phyloP scores from a whole-genome alignment of 768 basidiomycete species.

The Suillus subluteus region DNA sequence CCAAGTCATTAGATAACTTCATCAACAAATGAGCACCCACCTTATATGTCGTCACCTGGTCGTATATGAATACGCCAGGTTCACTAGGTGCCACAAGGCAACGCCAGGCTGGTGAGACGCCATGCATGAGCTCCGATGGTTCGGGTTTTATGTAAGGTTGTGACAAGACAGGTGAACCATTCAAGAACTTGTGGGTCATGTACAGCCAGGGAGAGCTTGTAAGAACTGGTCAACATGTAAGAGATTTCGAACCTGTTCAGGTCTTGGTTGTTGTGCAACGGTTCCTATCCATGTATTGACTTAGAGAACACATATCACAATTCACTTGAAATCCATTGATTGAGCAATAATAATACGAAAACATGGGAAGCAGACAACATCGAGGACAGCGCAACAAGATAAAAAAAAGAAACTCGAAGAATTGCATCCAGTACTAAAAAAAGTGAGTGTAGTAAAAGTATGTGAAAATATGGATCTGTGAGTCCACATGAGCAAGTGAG shows the following conservation, averaged over 20 bases:
- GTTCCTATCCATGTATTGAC: background rate
- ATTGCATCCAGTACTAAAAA: too few species aligned
- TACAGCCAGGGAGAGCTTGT: slow-evolving; percentile 1
- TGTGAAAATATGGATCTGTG: too few species aligned
- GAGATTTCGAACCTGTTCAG: background rate
- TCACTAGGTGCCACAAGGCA: background rate
- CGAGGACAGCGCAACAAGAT: too few species aligned
- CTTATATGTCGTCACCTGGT: background rate
- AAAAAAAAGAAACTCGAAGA: too few species aligned
- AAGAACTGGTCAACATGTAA: background rate
- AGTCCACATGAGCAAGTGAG: too few species aligned
- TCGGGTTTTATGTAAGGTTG: slow-evolving; percentile 2
- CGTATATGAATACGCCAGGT: background rate
- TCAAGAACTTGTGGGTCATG: background rate
- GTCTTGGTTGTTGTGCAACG: background rate
- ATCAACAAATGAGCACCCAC: slow-evolving; percentile 9
- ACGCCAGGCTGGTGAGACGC: background rate
- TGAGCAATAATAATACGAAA: too few species aligned
- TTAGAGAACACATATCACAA: background rate
- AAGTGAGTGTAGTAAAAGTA: too few species aligned
- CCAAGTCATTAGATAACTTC: background rate
- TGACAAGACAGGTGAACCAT: background rate
- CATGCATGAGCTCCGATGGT: background rate
- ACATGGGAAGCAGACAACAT: too few species aligned
- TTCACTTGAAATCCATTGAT: background rate